Conservation (phyloP, 2,329 filamentous ascomycete genomes). For the Claviceps digitariae region DNA sequence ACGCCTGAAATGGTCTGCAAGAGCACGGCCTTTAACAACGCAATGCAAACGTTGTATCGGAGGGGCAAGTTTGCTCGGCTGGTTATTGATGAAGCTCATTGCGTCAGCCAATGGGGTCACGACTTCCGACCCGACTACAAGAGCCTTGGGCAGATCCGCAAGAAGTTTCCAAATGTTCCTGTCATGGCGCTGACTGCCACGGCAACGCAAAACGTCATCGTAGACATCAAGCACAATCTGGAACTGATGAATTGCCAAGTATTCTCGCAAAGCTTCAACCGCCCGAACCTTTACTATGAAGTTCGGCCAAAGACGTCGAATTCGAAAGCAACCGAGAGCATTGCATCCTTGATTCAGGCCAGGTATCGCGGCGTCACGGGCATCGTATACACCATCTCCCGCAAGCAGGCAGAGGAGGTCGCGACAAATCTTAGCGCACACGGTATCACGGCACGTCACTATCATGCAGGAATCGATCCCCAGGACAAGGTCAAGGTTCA, state of each 20-base stretch:
- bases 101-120: constrained; percentile 97
- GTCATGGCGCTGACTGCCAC: constrained; percentile 94
- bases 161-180: constrained; percentile 63
- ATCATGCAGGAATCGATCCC: constrained; percentile 67
- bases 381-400: constrained; percentile 86
- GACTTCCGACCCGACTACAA: constrained; percentile 97
- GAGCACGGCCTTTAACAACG: constrained; percentile 53
- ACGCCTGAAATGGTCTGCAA: constrained; percentile 95
- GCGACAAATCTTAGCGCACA: constrained; percentile 53
- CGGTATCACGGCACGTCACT: constrained; percentile 64
- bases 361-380: constrained; percentile 63
- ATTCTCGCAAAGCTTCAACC: constrained; percentile 90
- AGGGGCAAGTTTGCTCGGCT: constrained; percentile 69
- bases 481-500: constrained; percentile 60
- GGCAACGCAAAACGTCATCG: constrained; percentile 82
- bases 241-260: constrained; percentile 63
- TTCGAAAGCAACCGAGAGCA: constrained; percentile 27
- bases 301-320: constrained; percentile 58
- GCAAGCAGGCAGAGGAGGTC: constrained; percentile 69
- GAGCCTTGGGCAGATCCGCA: constrained; percentile 59
- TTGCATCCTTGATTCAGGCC: constrained; percentile 53
- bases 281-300: constrained; percentile 87
- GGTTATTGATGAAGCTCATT: constrained; percentile 98
- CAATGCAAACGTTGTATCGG: constrained; percentile 53
- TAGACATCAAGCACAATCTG: constrained; percentile 87